Evolutionary conservation across 768 basidiomycete genomes (phyloP), one percentile per base, ranked within the genome.

Genomic region (Trametes cingulata): DNA sequence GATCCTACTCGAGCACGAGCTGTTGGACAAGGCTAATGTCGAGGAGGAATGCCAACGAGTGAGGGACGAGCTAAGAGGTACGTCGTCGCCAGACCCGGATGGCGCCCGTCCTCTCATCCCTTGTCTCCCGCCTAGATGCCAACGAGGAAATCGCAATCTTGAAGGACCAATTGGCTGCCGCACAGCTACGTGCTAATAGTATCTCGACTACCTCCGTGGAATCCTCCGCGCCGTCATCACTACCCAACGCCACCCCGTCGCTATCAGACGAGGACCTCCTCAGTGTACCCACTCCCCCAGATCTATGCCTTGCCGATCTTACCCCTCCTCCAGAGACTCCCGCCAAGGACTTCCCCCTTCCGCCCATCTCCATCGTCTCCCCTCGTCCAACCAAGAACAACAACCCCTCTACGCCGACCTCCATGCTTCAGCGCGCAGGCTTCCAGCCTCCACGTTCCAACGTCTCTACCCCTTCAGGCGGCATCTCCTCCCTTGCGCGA

Each of bases 1-100:
- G 77, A 98, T 98, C 56, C 77, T 99, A 25, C 82, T 98, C 37
- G 97, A 99, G 73, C 94, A 98, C 65, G 97, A 99, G 68, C 79
- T 98, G 33, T 77, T 98, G 25, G 89, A 90, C 73, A 97, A 96
- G 73, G 92, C 93, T 4, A 86, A 81, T 64, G 70, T 97, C 43
- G 95, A 98, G 69, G 95, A 96, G 72, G 90, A 95, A 68, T 83
- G 80, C 47, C 97, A 98, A 73, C 83, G 97, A 45, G 72, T 96
- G 60, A 93, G 86, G 72, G 97, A 98, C 68, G 95, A 98, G 70
- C 76, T 98, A 41, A 80, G 95, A 85, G 96, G 96, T 92, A 65
- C 61, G 78, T 64, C 33, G 52, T 9, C 14, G 49, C 2, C 41
- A 35, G 35, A 43, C 4, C 19, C 7, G 9, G 6, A 24, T 20